Evolutionary conservation across 208 protist species (phyloP).

Genomic region (Acanthamoeba healyi): DNA sequence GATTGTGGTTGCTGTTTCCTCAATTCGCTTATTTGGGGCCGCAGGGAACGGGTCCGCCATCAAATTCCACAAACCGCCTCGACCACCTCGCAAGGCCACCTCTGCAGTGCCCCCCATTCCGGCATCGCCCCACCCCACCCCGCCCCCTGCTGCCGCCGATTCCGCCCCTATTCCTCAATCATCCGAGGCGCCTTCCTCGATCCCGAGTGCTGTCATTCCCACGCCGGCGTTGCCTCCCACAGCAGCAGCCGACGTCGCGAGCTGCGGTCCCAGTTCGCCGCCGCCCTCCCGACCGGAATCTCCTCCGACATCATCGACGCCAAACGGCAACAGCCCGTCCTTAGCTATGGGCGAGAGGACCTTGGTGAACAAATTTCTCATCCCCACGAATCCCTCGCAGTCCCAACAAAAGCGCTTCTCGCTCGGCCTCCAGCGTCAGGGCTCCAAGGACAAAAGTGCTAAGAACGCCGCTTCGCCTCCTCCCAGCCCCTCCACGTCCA

Average conservation of each 20-base stretch:
- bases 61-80: slow-evolving; percentile 31
- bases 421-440: slow-evolving; percentile 32
- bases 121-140: background rate
- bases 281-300: background rate
- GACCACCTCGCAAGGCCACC: slow-evolving; percentile 28
- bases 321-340: no score
- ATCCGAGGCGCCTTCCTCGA: background rate
- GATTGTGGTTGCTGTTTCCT: background rate
- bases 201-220: background rate
- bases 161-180: background rate
- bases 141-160: background rate
- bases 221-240: background rate
- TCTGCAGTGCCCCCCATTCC: background rate
- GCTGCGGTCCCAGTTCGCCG: background rate
- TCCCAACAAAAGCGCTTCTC: slow-evolving; percentile 43
- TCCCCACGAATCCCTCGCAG: background rate
- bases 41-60: slow-evolving; percentile 30
- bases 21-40: background rate
- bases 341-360: background rate
- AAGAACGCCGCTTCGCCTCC: background rate
- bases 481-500: background rate
- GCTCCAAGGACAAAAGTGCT: slow-evolving; percentile 38
- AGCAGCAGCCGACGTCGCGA: background rate
- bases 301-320: no score
- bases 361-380: slow-evolving; percentile 52